Evolutionary conservation across 2,329 filamentous ascomycete species (phyloP).

Genomic region (Fusarium sp.): DNA sequence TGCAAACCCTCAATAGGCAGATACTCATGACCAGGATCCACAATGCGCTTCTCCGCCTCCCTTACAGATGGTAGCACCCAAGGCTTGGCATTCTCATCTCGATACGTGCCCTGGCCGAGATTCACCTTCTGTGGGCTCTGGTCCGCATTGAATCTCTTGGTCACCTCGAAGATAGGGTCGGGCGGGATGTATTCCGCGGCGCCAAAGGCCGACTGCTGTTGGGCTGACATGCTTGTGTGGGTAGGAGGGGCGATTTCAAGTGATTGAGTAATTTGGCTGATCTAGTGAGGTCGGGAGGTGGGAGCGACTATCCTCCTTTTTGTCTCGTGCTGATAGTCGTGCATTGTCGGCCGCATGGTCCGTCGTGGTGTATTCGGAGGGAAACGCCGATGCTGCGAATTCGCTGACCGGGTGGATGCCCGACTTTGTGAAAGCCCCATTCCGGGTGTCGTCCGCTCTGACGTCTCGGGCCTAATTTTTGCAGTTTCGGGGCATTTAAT

Average conservation of each 20-base stretch:
- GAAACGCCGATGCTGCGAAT: background rate
- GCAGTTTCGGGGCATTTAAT: no score
- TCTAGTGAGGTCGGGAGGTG: background rate
- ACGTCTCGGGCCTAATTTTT: no score
- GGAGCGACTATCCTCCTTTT: background rate
- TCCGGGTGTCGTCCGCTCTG: no score
- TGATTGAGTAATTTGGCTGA: no score
- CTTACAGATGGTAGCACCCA: conserved; percentile 57
- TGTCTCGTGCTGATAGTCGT: background rate
- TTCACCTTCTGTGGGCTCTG: conserved; percentile 54
- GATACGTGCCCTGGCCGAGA: conserved; percentile 56
- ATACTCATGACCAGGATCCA: conserved; percentile 54
- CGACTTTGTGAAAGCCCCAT: no score
- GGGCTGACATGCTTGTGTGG: conserved; percentile 3
- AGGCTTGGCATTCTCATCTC: conserved; percentile 55
- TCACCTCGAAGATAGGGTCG: conserved; percentile 55
- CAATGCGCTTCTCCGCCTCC: conserved; percentile 40
- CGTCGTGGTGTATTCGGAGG: background rate
- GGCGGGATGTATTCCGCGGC: conserved; percentile 47
- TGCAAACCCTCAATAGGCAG: conserved; percentile 54
- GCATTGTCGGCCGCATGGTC: accelerated
- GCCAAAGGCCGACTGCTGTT: conserved; percentile 37
- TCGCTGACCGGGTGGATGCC: background rate
- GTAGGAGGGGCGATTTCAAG: no score
- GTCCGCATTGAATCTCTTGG: conserved; percentile 52